These are phyloP conservation scores for Colletotrichum somersetense DNA, from an alignment of 2,329 filamentous ascomycete species.

Conservation along the genomic window DNA sequence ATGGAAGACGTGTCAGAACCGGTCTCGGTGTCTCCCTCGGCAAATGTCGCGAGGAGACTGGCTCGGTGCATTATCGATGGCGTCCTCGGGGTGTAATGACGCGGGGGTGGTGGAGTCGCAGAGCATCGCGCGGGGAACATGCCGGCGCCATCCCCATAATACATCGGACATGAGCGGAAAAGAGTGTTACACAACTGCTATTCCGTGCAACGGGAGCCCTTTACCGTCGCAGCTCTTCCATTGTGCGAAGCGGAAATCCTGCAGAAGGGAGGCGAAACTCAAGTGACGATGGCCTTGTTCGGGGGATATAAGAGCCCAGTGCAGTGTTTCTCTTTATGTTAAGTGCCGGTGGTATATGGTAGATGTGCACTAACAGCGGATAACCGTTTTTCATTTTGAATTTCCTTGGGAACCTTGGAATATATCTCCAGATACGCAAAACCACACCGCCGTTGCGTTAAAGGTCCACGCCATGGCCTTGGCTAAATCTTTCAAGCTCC, in stretches of 20 bases:
- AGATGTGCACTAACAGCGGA: slow-evolving; percentile 8
- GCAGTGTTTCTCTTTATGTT: not conserved
- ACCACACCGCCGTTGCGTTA: not conserved
- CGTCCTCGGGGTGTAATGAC: slow-evolving; percentile 39
- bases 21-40: slow-evolving; percentile 37
- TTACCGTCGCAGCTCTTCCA: not conserved
- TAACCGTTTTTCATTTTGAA: not conserved
- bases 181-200: slow-evolving; percentile 30
- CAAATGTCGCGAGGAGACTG: slow-evolving; percentile 21
- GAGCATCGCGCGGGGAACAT: slow-evolving; percentile 32
- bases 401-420: not conserved
- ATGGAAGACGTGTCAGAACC: slow-evolving; percentile 32
- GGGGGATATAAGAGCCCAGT: slow-evolving; percentile 31
- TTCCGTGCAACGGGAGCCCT: slow-evolving; percentile 20
- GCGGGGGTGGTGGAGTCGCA: slow-evolving; percentile 29
- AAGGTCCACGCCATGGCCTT: slow-evolving; percentile 44
- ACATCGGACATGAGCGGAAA: slow-evolving; percentile 26
- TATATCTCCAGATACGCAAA: not conserved
- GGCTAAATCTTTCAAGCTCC: slow-evolving; percentile 47
- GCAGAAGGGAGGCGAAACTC: not conserved
- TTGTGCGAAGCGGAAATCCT: slow-evolving; percentile 28
- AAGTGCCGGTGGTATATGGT: slow-evolving; percentile 14
- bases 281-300: slow-evolving; percentile 33
- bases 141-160: slow-evolving; percentile 19
- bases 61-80: slow-evolving; percentile 32